Percentiles rank a stretch among this genome's conserved stretches.
Evolutionary conservation across 495 filamentous ascomycete genomes (phyloP).

Genomic region (Evansstolkia leycettana): DNA sequence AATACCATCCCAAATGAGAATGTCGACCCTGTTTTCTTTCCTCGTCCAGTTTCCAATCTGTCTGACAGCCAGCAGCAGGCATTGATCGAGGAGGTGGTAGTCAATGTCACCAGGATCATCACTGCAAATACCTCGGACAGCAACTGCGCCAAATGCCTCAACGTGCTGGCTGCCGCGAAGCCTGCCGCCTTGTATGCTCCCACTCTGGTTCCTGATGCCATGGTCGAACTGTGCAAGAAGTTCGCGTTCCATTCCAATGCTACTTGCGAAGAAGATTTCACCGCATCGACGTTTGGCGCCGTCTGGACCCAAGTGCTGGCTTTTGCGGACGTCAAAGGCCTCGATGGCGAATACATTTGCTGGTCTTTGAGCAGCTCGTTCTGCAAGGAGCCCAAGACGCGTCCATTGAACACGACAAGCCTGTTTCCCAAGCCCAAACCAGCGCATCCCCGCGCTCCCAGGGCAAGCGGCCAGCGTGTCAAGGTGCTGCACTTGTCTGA

Average conservation of each 20-base stretch:
- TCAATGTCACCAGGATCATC: conserved; percentile 35
- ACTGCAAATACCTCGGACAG: conserved; percentile 18
- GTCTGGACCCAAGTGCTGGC: conserved; percentile 47
- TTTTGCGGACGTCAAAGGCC: conserved; percentile 39
- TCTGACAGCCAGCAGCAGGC: conserved; percentile 23
- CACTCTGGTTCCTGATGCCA: conserved; percentile 30
- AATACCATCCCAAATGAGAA: conserved; percentile 35
- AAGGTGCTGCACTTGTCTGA: conserved; percentile 51
- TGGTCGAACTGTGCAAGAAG: conserved; percentile 36
- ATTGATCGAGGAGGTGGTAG: conserved; percentile 24
- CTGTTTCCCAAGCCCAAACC: conserved; percentile 48
- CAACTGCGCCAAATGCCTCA: conserved; percentile 42
- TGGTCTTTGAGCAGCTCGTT: conserved; percentile 32
- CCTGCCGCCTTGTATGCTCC: conserved; percentile 36
- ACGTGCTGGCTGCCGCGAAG: conserved; percentile 37
- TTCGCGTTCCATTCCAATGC: conserved; percentile 28
- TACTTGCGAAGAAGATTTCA: conserved; percentile 34
- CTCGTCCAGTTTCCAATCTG: conserved; percentile 27
- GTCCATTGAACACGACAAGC: conserved; percentile 26
- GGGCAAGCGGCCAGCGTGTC: conserved; percentile 37
- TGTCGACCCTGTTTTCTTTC: conserved; percentile 38
- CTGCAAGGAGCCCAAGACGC: conserved; percentile 33
- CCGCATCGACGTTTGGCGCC: conserved; percentile 34
- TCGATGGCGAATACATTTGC: conserved; percentile 49
- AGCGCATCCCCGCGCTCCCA: conserved; percentile 22